These are phyloP conservation scores for Leavenworthia alabamica DNA, from an alignment of 345 rosid species.

Conservation along the genomic window DNA sequence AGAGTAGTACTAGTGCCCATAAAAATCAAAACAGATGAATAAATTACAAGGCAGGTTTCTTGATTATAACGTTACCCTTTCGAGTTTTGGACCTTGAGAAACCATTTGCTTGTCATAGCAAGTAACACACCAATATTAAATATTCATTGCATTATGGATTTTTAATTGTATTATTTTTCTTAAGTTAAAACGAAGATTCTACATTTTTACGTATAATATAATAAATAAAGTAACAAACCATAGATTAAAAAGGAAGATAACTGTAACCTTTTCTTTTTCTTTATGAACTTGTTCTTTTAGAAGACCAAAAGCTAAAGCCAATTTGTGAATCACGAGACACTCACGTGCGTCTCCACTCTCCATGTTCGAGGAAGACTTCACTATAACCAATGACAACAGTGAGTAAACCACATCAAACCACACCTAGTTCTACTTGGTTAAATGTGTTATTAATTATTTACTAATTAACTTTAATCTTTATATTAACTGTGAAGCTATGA, in stretches of 20 bases:
- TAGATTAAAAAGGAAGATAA: background rate
- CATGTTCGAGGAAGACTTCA: slow-evolving; percentile 33
- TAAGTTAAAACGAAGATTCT: too few relatives aligned
- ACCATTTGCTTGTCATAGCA: too few relatives aligned
- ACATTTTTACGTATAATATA: too few relatives aligned
- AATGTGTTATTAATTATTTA: slow-evolving; percentile 12
- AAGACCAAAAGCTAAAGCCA: slow-evolving; percentile 41
- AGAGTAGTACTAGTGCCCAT: too few relatives aligned
- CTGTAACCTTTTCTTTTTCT: background rate
- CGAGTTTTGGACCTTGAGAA: slow-evolving; percentile 4
- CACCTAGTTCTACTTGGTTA: slow-evolving; percentile 20
- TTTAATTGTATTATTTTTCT: too few relatives aligned
- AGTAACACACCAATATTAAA: too few relatives aligned
- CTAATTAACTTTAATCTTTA: background rate
- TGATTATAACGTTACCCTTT: slow-evolving; percentile 23
- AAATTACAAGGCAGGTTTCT: too few relatives aligned
- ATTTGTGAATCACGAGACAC: slow-evolving; percentile 59
- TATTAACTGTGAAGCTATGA: slow-evolving; percentile 7
- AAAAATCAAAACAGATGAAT: too few relatives aligned
- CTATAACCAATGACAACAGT: slow-evolving; percentile 23
- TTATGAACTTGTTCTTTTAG: slow-evolving; percentile 18
- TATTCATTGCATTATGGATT: too few relatives aligned
- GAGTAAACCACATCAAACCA: slow-evolving; percentile 22
- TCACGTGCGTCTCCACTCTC: slow-evolving; percentile 87
- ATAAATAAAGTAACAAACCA: background rate